Evolutionary conservation across 768 basidiomycete genomes (phyloP).

Genomic region (Termitomyces sp.): DNA sequence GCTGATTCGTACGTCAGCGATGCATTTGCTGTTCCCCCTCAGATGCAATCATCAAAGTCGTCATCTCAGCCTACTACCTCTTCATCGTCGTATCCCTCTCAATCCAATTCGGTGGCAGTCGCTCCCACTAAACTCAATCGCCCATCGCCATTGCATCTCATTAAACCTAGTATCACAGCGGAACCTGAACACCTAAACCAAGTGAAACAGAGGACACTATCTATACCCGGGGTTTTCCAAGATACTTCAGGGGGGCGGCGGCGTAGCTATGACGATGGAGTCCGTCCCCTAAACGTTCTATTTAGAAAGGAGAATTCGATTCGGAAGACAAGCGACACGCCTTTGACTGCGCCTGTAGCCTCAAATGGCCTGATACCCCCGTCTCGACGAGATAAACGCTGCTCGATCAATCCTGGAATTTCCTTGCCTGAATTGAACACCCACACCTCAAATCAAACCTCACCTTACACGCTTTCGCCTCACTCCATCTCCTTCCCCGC

Average conservation of each 20-base stretch:
- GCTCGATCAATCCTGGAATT: conserved; percentile 44
- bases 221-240: conserved; percentile 23
- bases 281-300: conserved; percentile 34
- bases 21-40: conserved; percentile 25
- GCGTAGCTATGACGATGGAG: conserved; percentile 39
- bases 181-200: conserved; percentile 15
- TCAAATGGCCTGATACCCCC: conserved; percentile 27
- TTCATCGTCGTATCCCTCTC: conserved; percentile 15
- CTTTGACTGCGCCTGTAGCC: conserved; percentile 11
- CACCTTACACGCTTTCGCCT: conserved; percentile 24
- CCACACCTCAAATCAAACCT: conserved; percentile 13
- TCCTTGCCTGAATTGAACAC: conserved; percentile 27
- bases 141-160: conserved; percentile 14
- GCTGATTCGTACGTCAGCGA: conserved; percentile 29
- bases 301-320: conserved; percentile 21
- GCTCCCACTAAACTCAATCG: conserved; percentile 24
- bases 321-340: conserved; percentile 12
- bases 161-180: conserved; percentile 12
- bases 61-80: conserved; percentile 13
- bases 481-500: conserved; percentile 22
- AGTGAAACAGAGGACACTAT: conserved; percentile 35
- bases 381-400: conserved; percentile 36
- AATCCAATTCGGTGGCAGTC: conserved; percentile 36
- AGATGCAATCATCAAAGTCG: conserved; percentile 9
- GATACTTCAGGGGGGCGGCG: conserved; percentile 22